phyloP scores from a whole-genome alignment of 208 protist genomes.

The Trypanosoma vivax region DNA sequence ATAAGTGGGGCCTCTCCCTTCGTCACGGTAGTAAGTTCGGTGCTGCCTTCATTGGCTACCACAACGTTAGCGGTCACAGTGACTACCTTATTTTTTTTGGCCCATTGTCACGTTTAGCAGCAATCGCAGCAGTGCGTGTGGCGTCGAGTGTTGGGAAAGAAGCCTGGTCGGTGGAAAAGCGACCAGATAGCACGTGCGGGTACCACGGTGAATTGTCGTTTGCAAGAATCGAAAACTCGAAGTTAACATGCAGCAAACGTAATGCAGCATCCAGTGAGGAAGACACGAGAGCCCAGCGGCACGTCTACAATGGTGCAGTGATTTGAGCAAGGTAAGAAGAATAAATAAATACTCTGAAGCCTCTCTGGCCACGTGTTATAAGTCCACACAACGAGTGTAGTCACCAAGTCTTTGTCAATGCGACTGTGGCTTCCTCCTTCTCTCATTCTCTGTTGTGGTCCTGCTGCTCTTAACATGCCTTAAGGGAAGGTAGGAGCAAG shows the following conservation, averaged over 20 bases:
- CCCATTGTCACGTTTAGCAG: constrained; percentile 32
- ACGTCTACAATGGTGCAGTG: too few species aligned
- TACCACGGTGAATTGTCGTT: background rate
- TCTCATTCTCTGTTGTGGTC: background rate
- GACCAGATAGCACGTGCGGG: background rate
- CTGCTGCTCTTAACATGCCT: background rate
- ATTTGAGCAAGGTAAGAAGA: too few species aligned
- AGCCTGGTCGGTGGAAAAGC: constrained; percentile 20
- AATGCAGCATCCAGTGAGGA: too few species aligned
- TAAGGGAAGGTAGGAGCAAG: background rate
- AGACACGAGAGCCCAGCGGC: too few species aligned
- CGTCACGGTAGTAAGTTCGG: constrained; percentile 66
- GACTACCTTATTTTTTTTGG: constrained; percentile 48
- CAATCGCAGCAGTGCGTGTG: constrained; percentile 32
- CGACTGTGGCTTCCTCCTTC: constrained; percentile 2
- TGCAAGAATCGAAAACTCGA: constrained; percentile 6
- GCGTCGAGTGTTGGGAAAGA: constrained; percentile 54
- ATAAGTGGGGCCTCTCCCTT: constrained; percentile 25
- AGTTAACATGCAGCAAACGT: too few species aligned
- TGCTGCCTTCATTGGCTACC: constrained; percentile 62
- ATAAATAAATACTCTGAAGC: too few species aligned
- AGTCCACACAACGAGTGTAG: too few species aligned
- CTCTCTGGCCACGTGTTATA: too few species aligned
- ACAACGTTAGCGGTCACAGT: constrained; percentile 24
- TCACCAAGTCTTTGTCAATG: too few species aligned